Evolutionary conservation across 176 grass and related monocot genomes (phyloP).

Genomic region (Eremochloa ophiuroides): DNA sequence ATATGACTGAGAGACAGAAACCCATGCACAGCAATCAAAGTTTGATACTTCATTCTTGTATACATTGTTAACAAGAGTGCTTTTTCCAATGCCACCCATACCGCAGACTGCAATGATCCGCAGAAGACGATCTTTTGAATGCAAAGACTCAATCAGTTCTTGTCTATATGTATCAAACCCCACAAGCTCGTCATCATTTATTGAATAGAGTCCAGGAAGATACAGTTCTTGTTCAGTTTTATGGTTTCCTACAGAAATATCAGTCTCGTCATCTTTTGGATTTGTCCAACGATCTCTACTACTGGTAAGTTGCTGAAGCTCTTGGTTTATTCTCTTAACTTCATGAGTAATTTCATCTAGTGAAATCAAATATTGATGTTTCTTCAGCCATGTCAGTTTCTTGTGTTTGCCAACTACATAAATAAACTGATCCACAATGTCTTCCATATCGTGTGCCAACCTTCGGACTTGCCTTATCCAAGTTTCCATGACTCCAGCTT

Average conservation of each 20-base stretch:
- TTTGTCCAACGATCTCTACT: slow-evolving; percentile 16
- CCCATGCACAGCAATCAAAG: too few relatives aligned
- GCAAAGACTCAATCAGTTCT: slow-evolving; percentile 16
- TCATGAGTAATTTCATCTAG: too few relatives aligned
- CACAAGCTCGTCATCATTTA: slow-evolving; percentile 33
- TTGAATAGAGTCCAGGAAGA: not conserved
- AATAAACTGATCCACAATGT: slow-evolving; percentile 29
- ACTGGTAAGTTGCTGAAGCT: not conserved
- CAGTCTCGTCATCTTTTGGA: too few relatives aligned
- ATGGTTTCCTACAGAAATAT: too few relatives aligned
- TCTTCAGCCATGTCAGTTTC: slow-evolving; percentile 4
- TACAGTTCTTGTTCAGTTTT: too few relatives aligned
- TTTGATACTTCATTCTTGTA: too few relatives aligned
- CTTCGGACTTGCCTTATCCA: slow-evolving; percentile 31
- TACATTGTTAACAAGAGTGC: too few relatives aligned
- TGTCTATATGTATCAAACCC: slow-evolving; percentile 32
- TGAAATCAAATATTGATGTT: not conserved
- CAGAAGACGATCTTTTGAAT: not conserved
- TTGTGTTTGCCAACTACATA: too few relatives aligned
- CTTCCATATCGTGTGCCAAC: slow-evolving; percentile 35
- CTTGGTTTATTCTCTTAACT: too few relatives aligned
- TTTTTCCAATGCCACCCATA: too few relatives aligned
- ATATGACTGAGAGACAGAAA: too few relatives aligned
- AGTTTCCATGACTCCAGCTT: slow-evolving; percentile 17
- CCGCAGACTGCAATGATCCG: too few relatives aligned